Conservation (phyloP, 176 grass and related monocot genomes). For the Rhipidocladum racemiflorum region DNA sequence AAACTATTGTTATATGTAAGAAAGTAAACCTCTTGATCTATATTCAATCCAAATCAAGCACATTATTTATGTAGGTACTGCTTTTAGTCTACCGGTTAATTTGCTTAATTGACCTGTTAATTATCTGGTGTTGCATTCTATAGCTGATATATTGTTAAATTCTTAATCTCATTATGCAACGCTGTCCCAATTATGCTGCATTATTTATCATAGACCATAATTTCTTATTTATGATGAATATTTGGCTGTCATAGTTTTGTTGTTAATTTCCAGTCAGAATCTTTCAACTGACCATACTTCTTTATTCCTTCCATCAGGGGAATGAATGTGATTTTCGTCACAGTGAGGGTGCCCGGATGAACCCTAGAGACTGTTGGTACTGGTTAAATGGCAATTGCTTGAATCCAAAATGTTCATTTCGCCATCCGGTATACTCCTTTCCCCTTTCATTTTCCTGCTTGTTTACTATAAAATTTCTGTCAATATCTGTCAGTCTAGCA, state of each 20-base stretch:
- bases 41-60: background rate
- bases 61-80: background rate
- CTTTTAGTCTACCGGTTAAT: background rate
- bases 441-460: background rate
- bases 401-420: slow-evolving; percentile 89
- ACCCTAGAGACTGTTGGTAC: slow-evolving; percentile 94
- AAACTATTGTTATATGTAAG: background rate
- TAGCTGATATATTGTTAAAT: background rate
- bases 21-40: background rate
- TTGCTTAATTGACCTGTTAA: background rate
- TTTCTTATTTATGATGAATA: slow-evolving; percentile 1
- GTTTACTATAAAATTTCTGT: background rate
- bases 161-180: background rate
- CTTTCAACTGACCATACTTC: background rate
- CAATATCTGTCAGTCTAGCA: background rate
- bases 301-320: slow-evolving; percentile 47
- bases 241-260: background rate
- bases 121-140: background rate
- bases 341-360: slow-evolving; percentile 82
- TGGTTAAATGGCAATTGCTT: slow-evolving; percentile 86
- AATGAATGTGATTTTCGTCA: slow-evolving; percentile 93
- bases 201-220: background rate
- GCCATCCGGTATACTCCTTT: slow-evolving; percentile 67
- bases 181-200: background rate
- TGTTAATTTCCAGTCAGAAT: background rate